A percentile compares a stretch with the other conserved stretches of the same genome.
Conservation (phyloP, 2,329 filamentous ascomycete genomes). For the Calonectria pteridis region DNA sequence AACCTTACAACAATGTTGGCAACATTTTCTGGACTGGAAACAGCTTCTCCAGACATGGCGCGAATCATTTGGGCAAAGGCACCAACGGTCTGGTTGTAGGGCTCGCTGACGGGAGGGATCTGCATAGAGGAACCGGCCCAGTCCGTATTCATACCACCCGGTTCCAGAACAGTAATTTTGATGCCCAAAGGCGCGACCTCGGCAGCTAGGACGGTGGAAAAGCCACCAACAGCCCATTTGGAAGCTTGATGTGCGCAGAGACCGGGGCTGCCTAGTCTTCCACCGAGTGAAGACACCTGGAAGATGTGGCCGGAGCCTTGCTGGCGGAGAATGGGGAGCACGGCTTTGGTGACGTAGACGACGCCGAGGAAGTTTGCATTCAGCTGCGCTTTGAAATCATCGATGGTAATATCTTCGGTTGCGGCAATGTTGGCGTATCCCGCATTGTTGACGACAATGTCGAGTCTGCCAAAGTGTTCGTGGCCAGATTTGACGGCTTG, state of each 20-base stretch:
- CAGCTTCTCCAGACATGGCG: conserved; percentile 15
- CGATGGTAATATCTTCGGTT: conserved; percentile 64
- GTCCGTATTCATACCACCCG: conserved; percentile 56
- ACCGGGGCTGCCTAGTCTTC: conserved; percentile 49
- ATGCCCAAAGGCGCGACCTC: conserved; percentile 54
- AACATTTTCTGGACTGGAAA: conserved; percentile 38
- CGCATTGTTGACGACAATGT: conserved; percentile 73
- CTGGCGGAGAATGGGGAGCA: conserved; percentile 50
- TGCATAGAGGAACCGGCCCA: conserved; percentile 50
- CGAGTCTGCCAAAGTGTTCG: conserved; percentile 65
- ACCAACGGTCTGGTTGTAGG: conserved; percentile 53
- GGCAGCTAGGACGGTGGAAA: conserved; percentile 51
- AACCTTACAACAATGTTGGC: conserved; percentile 46
- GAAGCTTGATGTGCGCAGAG: conserved; percentile 53
- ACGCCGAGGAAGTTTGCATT: conserved; percentile 72
- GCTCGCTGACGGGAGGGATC: conserved; percentile 46
- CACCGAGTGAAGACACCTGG: conserved; percentile 55
- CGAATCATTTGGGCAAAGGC: conserved; percentile 27
- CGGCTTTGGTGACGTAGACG: conserved; percentile 63
- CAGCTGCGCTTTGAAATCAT: conserved; percentile 64
- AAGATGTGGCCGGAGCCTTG: conserved; percentile 51
- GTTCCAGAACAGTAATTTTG: conserved; percentile 54
- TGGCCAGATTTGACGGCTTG: conserved; percentile 52
- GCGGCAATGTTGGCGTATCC: conserved; percentile 67
- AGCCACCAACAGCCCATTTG: conserved; percentile 56